Percentiles rank a stretch among this genome's conserved stretches.
These are phyloP conservation scores for Magnolia officinalis DNA, from an alignment of 164 flowering plant genomes.

Conservation along the genomic window DNA sequence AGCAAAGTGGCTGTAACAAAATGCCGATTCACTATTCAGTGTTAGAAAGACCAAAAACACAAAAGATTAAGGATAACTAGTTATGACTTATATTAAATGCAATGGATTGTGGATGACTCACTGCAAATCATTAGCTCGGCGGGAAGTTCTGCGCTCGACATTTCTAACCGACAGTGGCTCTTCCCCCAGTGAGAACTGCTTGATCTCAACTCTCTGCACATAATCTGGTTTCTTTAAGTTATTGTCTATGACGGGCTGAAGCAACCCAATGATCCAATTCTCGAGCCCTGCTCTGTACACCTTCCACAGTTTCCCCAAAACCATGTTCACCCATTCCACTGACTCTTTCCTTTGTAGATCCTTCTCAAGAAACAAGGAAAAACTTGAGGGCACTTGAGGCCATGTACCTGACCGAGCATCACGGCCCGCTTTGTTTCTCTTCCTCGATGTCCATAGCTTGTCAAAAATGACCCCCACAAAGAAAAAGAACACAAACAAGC, in stretches of 20 bases:
- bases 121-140: slow-evolving; percentile 95
- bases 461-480: slow-evolving; percentile 87
- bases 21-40: no score
- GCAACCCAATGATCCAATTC: slow-evolving; percentile 86
- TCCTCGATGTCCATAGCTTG: slow-evolving; percentile 79
- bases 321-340: slow-evolving; percentile 99
- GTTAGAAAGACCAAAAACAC: no score
- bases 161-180: slow-evolving; percentile 88
- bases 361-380: slow-evolving; percentile 75
- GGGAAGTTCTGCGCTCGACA: slow-evolving; percentile 92
- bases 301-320: slow-evolving; percentile 93
- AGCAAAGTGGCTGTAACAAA: no score
- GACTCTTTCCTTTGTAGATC: slow-evolving; percentile 95
- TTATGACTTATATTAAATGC: neutral
- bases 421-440: slow-evolving; percentile 28
- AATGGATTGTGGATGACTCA: slow-evolving; percentile 30
- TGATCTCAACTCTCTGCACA: slow-evolving; percentile 88
- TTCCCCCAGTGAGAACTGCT: slow-evolving; percentile 91
- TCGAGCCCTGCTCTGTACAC: slow-evolving; percentile 83
- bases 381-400: slow-evolving; percentile 81
- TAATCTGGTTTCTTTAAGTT: slow-evolving; percentile 78
- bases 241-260: slow-evolving; percentile 92
- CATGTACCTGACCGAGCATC: slow-evolving; percentile 43
- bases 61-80: neutral
- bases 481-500: slow-evolving; percentile 86